Percentiles rank a stretch among this genome's conserved stretches.
Conservation (phyloP, 768 basidiomycete species). For the Trametes cingulata region DNA sequence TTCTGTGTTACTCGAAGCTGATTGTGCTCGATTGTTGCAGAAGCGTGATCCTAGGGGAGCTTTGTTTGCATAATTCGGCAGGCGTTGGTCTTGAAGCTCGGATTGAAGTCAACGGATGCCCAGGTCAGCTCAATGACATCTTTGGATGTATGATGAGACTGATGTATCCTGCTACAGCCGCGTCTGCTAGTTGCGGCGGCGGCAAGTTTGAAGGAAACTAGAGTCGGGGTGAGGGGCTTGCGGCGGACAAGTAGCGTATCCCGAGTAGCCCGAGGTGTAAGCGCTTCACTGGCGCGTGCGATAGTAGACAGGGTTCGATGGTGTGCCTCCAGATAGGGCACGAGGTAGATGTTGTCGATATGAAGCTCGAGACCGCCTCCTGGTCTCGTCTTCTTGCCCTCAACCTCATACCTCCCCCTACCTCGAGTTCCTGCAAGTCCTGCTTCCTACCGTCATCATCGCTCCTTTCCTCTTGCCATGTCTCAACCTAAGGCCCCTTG, state of each 20-base stretch:
- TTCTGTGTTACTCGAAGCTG: too few relatives aligned
- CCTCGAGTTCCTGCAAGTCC: conserved; percentile 11
- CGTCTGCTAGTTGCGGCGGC: too few relatives aligned
- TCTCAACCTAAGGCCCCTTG: conserved; percentile 1
- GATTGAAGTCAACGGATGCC: too few relatives aligned
- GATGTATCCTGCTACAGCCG: too few relatives aligned
- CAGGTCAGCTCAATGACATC: too few relatives aligned
- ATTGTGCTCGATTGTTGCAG: too few relatives aligned
- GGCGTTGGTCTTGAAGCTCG: too few relatives aligned
- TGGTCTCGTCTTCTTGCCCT: conserved; percentile 9
- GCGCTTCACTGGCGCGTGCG: conserved; percentile 5
- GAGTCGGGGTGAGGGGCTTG: too few relatives aligned
- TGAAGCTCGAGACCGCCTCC: conserved; percentile 9
- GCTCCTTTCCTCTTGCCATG: neutral
- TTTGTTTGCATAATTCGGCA: too few relatives aligned
- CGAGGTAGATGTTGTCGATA: conserved; percentile 13
- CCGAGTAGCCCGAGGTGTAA: neutral
- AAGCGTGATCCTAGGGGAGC: too few relatives aligned
- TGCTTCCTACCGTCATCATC: conserved; percentile 2
- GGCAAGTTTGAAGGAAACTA: too few relatives aligned
- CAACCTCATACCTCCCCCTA: conserved; percentile 14
- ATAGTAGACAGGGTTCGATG: conserved; percentile 16
- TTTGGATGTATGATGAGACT: too few relatives aligned
- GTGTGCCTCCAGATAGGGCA: conserved; percentile 11
- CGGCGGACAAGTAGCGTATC: neutral